phyloP scores from a whole-genome alignment of 2,329 filamentous ascomycete species.

The Botrytis byssoidea region DNA sequence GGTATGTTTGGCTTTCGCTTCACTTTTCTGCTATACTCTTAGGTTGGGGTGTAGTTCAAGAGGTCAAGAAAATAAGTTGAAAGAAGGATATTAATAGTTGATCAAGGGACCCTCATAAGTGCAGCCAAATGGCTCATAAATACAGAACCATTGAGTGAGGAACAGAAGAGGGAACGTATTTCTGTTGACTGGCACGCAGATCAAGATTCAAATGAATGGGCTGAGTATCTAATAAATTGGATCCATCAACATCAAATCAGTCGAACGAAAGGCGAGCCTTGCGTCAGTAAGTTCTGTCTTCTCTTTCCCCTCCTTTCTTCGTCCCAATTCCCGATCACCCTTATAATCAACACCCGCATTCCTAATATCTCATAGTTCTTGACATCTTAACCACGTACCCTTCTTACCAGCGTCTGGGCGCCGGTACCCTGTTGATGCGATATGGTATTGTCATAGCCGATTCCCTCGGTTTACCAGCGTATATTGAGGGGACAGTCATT shows the following conservation, averaged over 20 bases:
- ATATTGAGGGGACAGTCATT: slow-evolving; percentile 22
- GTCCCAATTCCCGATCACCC: no score
- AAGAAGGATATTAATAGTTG: background rate
- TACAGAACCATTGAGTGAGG: slow-evolving; percentile 18
- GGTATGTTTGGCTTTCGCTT: background rate
- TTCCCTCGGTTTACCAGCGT: slow-evolving; percentile 16
- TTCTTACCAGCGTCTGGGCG: slow-evolving; percentile 40
- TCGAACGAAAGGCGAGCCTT: slow-evolving; percentile 23
- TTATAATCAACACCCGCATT: background rate
- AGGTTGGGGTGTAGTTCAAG: background rate
- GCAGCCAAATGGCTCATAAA: slow-evolving; percentile 17
- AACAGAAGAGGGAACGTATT: slow-evolving; percentile 23
- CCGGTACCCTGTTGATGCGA: slow-evolving; percentile 41
- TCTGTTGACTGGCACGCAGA: slow-evolving; percentile 28
- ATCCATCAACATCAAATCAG: slow-evolving; percentile 23
- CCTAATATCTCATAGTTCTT: slow-evolving; percentile 32
- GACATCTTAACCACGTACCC: slow-evolving; percentile 41
- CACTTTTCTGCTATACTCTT: no score
- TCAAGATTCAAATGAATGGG: slow-evolving; percentile 27
- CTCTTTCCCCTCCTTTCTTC: background rate
- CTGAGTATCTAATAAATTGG: slow-evolving; percentile 22
- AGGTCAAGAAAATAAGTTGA: no score
- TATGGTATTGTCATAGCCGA: slow-evolving; percentile 42
- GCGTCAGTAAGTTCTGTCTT: slow-evolving; percentile 23
- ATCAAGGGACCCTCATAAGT: slow-evolving; percentile 9